Evolutionary conservation across 2,329 filamentous ascomycete genomes (phyloP), one percentile per base, ranked within the genome.

Genomic region (Pestalotiopsis sp.): DNA sequence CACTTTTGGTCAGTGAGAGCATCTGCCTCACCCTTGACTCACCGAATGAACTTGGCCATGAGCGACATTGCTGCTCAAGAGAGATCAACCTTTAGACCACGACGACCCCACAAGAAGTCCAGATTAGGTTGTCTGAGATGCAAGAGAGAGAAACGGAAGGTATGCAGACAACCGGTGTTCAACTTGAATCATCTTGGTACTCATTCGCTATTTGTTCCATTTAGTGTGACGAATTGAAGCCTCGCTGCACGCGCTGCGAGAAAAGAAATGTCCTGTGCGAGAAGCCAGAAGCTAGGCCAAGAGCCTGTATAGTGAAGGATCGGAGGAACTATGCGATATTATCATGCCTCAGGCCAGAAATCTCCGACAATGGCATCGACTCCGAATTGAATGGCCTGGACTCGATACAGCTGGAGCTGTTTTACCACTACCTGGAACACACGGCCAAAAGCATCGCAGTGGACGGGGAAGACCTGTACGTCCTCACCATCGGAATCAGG

Each of bases 161-260:
- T 63, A 45, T 23, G 36, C 17, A 3, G 39, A 49, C 1, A 4
- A 25, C 6, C 20, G 4, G n/a, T 14, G 13, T 12, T 45, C 20
- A 3, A 4, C 25, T 23, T 1, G 2, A 25, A 49, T 9, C 23
- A 14, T 5, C 20, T 25, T 14, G 25, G 17, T 49, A 23, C 13
- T 27, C 13, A 64, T 20, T 13, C 11, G 38, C 7, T 17, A 17
- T 9, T 20, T 60, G 0, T n/a, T 3, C 55, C 1, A 7, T 36
- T 9, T 20, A 64, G 62, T 64, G 62, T 23, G 62, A 64, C 6
- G 62, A 64, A 20, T 9, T 23, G 9, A 45, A 39, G 11, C 62
- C 62, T 25, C 36, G 62, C 6, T 64, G 62, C 31, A 14, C 62
- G 4, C 38, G 62, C 23, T 64, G 62, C 49, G 62, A 64, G n/a